Conservation (phyloP, 192 early-diverging fungal genomes). For the Mortierella hygrophila region DNA sequence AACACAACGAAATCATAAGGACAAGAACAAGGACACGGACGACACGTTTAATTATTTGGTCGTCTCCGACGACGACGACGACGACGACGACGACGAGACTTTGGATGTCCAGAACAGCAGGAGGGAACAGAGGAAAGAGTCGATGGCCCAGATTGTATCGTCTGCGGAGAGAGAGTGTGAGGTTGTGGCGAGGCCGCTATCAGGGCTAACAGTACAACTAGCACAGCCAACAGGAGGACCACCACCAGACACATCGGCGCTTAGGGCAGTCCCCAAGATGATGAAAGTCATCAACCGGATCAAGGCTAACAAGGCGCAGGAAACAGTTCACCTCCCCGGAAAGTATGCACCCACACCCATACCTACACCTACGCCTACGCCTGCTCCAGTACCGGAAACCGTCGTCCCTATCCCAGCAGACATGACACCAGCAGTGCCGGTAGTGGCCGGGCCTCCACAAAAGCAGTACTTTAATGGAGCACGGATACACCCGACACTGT, state of each 20-base stretch:
- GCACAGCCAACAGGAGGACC: not conserved
- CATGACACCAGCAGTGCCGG: not conserved
- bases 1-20: not conserved
- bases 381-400: not conserved
- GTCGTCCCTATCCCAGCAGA: not conserved
- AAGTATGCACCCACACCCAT: not conserved
- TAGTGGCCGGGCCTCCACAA: not conserved
- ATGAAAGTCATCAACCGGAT: conserved; percentile 37
- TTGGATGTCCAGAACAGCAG: too few relatives aligned
- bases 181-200: not conserved
- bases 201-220: not conserved
- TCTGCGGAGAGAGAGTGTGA: not conserved
- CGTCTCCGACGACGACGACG: conserved; percentile 9
- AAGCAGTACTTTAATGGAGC: conserved; percentile 9
- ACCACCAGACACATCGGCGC: not conserved
- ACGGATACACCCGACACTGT: conserved; percentile 36
- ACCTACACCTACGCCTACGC: not conserved
- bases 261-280: conserved; percentile 19
- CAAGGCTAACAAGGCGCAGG: not conserved
- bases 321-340: not conserved
- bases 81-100: not conserved
- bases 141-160: not conserved
- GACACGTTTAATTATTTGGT: not conserved
- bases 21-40: not conserved
- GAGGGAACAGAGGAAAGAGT: not conserved